Percentiles rank a stretch among this genome's conserved stretches.
Evolutionary conservation across 2,329 filamentous ascomycete species (phyloP).

Genomic region (Xylariaceae sp.): DNA sequence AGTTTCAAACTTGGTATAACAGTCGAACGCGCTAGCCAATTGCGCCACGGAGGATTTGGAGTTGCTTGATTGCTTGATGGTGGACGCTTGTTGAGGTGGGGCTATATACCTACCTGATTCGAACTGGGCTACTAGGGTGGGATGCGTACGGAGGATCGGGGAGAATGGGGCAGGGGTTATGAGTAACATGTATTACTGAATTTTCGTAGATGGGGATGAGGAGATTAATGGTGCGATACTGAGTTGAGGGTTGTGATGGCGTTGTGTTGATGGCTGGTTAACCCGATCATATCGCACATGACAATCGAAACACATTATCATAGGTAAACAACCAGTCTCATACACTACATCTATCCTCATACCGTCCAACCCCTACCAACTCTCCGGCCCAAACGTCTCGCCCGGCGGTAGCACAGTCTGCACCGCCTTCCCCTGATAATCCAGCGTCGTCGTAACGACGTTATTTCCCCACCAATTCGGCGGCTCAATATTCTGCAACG

Average conservation of each 20-base stretch:
- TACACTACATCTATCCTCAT: too few species aligned
- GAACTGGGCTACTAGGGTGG: too few species aligned
- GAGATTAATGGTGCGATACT: too few species aligned
- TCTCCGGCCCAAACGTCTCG: conserved; percentile 55
- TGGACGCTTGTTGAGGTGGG: background rate
- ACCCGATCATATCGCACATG: too few species aligned
- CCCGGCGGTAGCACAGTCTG: conserved; percentile 48
- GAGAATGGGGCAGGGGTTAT: too few species aligned
- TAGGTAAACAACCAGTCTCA: background rate
- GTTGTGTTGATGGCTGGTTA: too few species aligned
- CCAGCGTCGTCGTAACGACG: conserved; percentile 55
- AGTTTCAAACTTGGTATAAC: background rate
- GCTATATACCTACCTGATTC: too few species aligned
- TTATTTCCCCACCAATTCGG: conserved; percentile 67
- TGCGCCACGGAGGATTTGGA: background rate
- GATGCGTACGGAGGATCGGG: too few species aligned
- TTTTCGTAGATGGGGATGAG: too few species aligned
- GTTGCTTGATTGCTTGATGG: background rate
- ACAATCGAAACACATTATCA: background rate
- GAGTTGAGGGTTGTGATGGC: too few species aligned
- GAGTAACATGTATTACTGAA: too few species aligned
- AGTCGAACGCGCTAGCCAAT: background rate
- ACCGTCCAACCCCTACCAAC: conserved; percentile 38
- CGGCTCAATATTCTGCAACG: conserved; percentile 55
- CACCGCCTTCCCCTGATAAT: conserved; percentile 55